Base-by-base conservation (phyloP, 331 rosid species). In the Cucumis variabilis region DNA sequence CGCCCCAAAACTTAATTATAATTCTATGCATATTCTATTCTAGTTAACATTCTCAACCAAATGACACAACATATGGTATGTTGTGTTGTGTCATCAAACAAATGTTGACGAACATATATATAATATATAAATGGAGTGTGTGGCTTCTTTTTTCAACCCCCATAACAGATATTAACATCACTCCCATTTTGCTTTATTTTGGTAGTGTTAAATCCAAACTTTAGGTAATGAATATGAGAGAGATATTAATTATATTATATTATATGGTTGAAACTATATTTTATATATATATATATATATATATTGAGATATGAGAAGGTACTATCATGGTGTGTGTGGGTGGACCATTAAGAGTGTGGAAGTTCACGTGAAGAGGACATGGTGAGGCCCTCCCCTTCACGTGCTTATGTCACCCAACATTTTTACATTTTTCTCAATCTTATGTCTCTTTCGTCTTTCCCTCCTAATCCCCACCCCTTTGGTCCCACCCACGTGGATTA, bases 401-500 rank as follows among this genome's bases (percentile, higher is more conserved):
- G 85, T 80, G 85, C 68, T 55, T 5, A 30, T 80, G 85, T 25
- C 53, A 53, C 14, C 84, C 84, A 41, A 79, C 84, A 76, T 13
- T 76, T 76, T 11, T 27, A 53, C 23, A 24, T 80, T 80, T 58
- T 80, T 55, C 69, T 53, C 85, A 53, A 80, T 80, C 85, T 55
- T 30, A 11, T 28, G 85, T 55, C 85, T 55, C 50, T 80, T 50
- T 78, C 83, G 41, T 78, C 67, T 78, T 79, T 79, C 84, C 67
- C 19, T 11, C 9, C 15, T 20, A 17, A n/a, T 27, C 46, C 78
- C n/a, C 55, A 6, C 55, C 25, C 81, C 30, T 23, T 51, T 7
- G 62, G 82, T 17, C 85, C 85, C 69, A 80, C 69, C 85, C 85
- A 80, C 85, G 85, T 80, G 85, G 85, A 28, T 19, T 77, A 77